Conservation (phyloP, 2,329 filamentous ascomycete genomes). For the Colletotrichum incanum region DNA sequence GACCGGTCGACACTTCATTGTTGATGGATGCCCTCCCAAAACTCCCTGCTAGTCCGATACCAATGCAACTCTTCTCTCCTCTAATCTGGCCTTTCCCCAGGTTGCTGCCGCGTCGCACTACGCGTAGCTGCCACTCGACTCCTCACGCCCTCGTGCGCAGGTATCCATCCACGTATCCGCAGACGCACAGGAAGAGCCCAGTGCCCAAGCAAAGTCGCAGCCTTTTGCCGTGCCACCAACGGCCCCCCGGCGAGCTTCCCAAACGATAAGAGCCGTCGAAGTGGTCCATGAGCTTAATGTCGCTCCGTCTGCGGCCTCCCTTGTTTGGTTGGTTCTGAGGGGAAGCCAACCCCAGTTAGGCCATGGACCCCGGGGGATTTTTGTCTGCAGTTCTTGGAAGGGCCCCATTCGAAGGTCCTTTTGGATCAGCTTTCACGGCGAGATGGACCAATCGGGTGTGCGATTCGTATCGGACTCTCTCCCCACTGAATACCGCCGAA, state of each 20-base stretch:
- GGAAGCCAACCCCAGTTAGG: slow-evolving; percentile 32
- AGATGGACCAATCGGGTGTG: slow-evolving; percentile 35
- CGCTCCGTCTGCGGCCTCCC: slow-evolving; percentile 13
- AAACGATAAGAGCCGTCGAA: slow-evolving; percentile 40
- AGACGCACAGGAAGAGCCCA: not conserved
- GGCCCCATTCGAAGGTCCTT: slow-evolving; percentile 30
- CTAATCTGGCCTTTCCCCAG: not conserved
- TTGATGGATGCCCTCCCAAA: not conserved
- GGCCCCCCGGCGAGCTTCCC: slow-evolving; percentile 28
- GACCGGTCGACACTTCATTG: not conserved
- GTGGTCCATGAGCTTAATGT: slow-evolving; percentile 42
- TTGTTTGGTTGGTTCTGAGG: slow-evolving; percentile 31
- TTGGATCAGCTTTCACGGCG: not conserved
- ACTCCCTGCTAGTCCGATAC: not conserved
- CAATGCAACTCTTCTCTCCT: not conserved
- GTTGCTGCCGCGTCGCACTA: not conserved
- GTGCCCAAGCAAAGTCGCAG: slow-evolving; percentile 7
- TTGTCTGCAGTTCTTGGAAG: slow-evolving; percentile 43
- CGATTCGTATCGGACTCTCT: slow-evolving; percentile 19
- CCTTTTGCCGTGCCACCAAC: slow-evolving; percentile 9
- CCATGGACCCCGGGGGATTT: slow-evolving; percentile 39
- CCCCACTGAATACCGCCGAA: slow-evolving; percentile 40
- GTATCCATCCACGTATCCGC: not conserved
- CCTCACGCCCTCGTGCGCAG: not conserved
- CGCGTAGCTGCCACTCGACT: not conserved